Evolutionary conservation across 805 yeast genomes (phyloP), one percentile per base, ranked within the genome.

Genomic region (Zygotorulaspora sp.): DNA sequence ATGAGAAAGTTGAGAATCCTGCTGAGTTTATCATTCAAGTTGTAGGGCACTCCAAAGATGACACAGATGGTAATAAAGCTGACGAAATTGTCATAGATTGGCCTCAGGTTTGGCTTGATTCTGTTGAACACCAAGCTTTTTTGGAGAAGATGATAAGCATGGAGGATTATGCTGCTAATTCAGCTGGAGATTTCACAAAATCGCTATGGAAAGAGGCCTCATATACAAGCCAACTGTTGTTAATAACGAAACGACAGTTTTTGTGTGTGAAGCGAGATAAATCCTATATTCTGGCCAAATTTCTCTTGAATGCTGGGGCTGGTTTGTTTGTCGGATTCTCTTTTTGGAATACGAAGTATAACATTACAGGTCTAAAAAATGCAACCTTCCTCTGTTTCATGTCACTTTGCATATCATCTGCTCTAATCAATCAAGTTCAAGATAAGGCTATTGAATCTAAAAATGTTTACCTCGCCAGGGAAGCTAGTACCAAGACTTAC

Each of bases 281-380:
- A 5, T 55, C 65, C 18, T 82, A 83, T 55, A 70, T 83, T 47
- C 66, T 70, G 58, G 68, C 90, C 24, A 84, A 83, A 63, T 49
- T 77, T 16, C 62, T 67, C 45, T 62, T 78, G 49, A 66, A 69
- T 43, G 62, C 72, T 29, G 62, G 75, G 16, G 70, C 79, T 31
- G 78, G 87, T 33, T 52, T 84, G 10, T 78, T 83, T 53, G 73
- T 80, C 47, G 95, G 95, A 25, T 85, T 86, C 57, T 69, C 82
- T 1, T 85, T 80, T 65, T 80, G 75, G 71, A 69, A 78, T 43
- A 72, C 80, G 27, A 72, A 70, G 38, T 62, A 66, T 32, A 60
- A 74, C 18, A 52, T 75, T 28, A 67, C 71, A 36, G 85, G 84
- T 44, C 66, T 80, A 57, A 80, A 72, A 55, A 74, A 80, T 58